A percentile compares a stretch with the other conserved stretches of the same genome.
phyloP scores from a whole-genome alignment of 2,329 filamentous ascomycete genomes.

The Ascochyta fabae region DNA sequence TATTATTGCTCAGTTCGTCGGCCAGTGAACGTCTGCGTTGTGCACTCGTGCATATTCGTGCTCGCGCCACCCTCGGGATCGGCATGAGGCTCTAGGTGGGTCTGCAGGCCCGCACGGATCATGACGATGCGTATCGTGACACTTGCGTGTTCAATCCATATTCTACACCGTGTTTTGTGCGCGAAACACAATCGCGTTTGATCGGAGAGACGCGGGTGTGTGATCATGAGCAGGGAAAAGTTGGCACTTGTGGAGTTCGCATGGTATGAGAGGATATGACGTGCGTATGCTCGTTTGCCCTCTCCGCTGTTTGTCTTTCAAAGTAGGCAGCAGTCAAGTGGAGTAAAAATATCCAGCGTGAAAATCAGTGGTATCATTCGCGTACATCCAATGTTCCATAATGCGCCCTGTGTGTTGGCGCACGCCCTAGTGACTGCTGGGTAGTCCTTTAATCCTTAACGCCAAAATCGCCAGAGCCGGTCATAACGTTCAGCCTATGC shows the following conservation, averaged over 20 bases:
- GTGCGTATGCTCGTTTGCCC: neutral
- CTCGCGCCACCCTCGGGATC: slow-evolving; percentile 16
- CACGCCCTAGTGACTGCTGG: neutral
- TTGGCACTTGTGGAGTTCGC: neutral
- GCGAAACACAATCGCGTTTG: neutral
- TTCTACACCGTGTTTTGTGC: slow-evolving; percentile 10
- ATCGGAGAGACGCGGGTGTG: slow-evolving; percentile 6
- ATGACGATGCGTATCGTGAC: slow-evolving; percentile 4
- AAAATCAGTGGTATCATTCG: slow-evolving; percentile 14
- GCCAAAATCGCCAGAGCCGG: neutral
- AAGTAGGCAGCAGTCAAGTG: neutral
- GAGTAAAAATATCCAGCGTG: neutral
- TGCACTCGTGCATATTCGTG: slow-evolving; percentile 2
- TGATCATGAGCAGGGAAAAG: slow-evolving; percentile 4
- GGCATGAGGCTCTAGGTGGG: slow-evolving; percentile 19
- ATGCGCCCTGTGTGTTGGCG: neutral
- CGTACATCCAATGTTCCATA: neutral
- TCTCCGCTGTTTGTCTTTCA: neutral
- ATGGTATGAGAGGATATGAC: neutral
- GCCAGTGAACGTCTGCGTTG: neutral
- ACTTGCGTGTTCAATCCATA: neutral
- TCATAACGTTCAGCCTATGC: neutral
- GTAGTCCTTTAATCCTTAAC: slow-evolving; percentile 3
- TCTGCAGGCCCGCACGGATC: slow-evolving; percentile 10
- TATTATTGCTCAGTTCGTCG: neutral